Evolutionary conservation across 352 stramenopile species (phyloP).

Genomic region (Phytophthora pluvialis): DNA sequence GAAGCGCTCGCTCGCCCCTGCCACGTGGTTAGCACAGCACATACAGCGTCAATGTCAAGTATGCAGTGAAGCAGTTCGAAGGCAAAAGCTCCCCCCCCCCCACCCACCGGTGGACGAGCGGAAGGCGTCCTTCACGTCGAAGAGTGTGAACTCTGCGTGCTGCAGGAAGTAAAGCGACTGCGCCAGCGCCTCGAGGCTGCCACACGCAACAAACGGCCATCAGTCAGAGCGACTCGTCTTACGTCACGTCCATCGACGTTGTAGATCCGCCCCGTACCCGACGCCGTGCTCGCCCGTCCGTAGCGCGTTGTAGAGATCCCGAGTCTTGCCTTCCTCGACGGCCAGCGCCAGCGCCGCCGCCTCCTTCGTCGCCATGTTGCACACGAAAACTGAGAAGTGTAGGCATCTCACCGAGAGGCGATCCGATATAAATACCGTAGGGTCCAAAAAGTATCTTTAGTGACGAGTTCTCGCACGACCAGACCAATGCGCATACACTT

Average conservation of each 20-base stretch:
- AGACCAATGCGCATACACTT: conserved; percentile 17
- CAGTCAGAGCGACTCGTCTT: conserved; percentile 12
- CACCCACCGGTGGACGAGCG: conserved; percentile 52
- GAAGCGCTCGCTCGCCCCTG: conserved; percentile 52
- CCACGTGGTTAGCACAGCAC: not conserved
- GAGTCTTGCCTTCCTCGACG: conserved; percentile 45
- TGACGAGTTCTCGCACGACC: conserved; percentile 8
- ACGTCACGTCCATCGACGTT: conserved; percentile 10
- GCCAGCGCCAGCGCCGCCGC: conserved; percentile 17
- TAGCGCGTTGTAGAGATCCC: conserved; percentile 61
- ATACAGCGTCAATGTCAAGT: conserved; percentile 1
- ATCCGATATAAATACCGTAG: conserved; percentile 38
- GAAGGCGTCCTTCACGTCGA: conserved; percentile 72
- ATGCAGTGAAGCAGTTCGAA: not conserved
- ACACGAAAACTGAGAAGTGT: conserved; percentile 1
- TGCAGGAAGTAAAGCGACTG: conserved; percentile 70
- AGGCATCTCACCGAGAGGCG: not conserved
- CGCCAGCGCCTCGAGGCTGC: conserved; percentile 51
- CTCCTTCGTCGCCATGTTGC: conserved; percentile 28
- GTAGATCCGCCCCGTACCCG: conserved; percentile 28
- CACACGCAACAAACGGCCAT: not conserved
- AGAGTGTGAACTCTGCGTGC: conserved; percentile 63
- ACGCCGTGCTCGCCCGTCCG: conserved; percentile 59
- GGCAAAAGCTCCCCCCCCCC: too few relatives aligned
- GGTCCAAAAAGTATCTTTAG: conserved; percentile 29